Evolutionary conservation across 2,329 filamentous ascomycete genomes (phyloP).

Genomic region (Colletotrichum melonis): DNA sequence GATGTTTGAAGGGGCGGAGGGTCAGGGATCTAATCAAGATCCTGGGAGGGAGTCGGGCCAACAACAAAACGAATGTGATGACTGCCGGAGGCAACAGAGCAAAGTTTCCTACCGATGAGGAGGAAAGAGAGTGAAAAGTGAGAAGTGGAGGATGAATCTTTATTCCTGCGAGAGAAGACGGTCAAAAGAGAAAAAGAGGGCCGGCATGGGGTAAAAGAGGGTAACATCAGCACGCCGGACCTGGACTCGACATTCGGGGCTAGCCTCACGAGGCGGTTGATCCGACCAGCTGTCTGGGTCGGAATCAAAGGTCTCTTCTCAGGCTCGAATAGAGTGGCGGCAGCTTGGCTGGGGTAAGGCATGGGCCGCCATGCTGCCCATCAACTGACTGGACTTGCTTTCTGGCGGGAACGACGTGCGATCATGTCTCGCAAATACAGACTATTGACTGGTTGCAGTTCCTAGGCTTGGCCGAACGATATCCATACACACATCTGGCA

Average conservation of each 20-base stretch:
- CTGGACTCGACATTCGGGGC: conserved; percentile 21
- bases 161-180: conserved; percentile 23
- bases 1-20: conserved; percentile 5
- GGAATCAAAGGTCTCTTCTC: conserved; percentile 27
- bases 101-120: conserved; percentile 23
- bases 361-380: conserved; percentile 15
- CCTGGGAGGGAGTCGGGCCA: conserved; percentile 18
- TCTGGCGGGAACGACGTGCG: conserved; percentile 12
- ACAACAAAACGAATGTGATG: conserved; percentile 35
- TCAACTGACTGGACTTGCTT: conserved; percentile 19
- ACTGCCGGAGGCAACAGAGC: conserved; percentile 35
- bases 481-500: neutral
- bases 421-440: conserved; percentile 29
- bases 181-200: conserved; percentile 29
- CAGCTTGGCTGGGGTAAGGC: conserved; percentile 14
- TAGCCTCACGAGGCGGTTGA: conserved; percentile 32
- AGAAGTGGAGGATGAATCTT: conserved; percentile 32
- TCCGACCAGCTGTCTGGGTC: conserved; percentile 25
- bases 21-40: conserved; percentile 33
- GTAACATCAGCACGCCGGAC: conserved; percentile 25
- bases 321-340: conserved; percentile 23
- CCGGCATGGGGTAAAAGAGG: conserved; percentile 31
- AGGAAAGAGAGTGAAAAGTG: conserved; percentile 16
- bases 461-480: conserved; percentile 12
- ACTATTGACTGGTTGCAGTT: conserved; percentile 33